Evolutionary conservation across 139 green algal genomes (phyloP), one percentile per base, ranked within the genome.

Genomic region (Pseudopediastrum boryanum): DNA sequence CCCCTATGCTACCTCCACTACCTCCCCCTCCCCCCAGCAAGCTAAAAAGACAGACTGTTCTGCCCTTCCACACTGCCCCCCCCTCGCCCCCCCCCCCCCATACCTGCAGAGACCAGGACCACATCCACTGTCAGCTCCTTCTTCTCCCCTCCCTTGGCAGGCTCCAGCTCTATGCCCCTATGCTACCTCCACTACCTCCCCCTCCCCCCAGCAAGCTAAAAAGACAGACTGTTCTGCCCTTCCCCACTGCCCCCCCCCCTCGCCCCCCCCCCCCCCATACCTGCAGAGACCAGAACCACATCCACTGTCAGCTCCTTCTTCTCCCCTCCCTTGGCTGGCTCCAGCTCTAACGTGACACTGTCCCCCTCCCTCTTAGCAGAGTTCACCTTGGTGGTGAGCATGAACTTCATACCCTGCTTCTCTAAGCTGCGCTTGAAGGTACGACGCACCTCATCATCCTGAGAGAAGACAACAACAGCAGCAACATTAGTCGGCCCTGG

Each of bases 331-430:
- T 56, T 39, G 35, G 83, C 65, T n/a, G n/a, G n/a, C n/a, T n/a
- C n/a, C n/a, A n/a, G n/a, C n/a, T n/a, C n/a, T n/a, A n/a, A n/a
- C n/a, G n/a, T n/a, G n/a, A n/a, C n/a, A n/a, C 51, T 75, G 35
- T 86, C 84, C 36, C 73, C 86, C 4, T 86, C 81, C 2, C 91
- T 71, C 56, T 90, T 83, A 10, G 91, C 93, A 25, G 67, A 80
- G 9, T 85, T 92, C 13, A 90, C 93, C 89, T 97, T 98, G 43
- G 87, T 95, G 41, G 79, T 78, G 56, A 98, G 89, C 91, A 95
- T 98, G 89, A 99, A 98, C 82, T 98, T 98, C 58, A 99, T 87
- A 29, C 96, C 96, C 84, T 99, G 96, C 93, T 99, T 99, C 58
- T 94, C 81, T 46, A 99, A 89, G 0, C 87, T 83, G 39, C 97